A percentile compares a stretch with the other conserved stretches of the same genome.
Evolutionary conservation across 2,329 filamentous ascomycete species (phyloP).

Genomic region (Fusarium zealandicum): DNA sequence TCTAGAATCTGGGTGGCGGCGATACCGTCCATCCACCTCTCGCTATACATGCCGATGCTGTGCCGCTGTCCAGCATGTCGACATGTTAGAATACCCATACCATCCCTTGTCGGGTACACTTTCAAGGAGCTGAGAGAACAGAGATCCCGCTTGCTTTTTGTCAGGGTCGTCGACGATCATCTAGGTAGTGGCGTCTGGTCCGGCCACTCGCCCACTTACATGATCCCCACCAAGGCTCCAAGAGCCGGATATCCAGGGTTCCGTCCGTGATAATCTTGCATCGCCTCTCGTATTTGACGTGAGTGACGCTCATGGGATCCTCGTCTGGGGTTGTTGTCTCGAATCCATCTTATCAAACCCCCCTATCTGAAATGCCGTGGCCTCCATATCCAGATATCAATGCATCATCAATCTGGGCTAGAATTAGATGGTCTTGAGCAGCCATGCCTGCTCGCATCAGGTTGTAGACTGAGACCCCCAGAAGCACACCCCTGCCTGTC

Average conservation of each 20-base stretch:
- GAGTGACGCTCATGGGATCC: slow-evolving; percentile 15
- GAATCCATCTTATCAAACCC: slow-evolving; percentile 1
- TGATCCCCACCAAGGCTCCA: slow-evolving; percentile 8
- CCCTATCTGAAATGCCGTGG: neutral
- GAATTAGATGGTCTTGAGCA: slow-evolving; percentile 2
- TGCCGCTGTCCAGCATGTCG: neutral
- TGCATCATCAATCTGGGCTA: slow-evolving; percentile 10
- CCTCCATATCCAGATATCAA: slow-evolving; percentile 13
- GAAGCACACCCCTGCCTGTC: slow-evolving; percentile 24
- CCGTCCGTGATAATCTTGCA: slow-evolving; percentile 18
- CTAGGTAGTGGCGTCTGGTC: slow-evolving; percentile 23
- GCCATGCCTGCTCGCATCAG: neutral
- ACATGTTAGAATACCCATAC: neutral
- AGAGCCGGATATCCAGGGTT: slow-evolving; percentile 26
- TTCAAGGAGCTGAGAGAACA: slow-evolving; percentile 16
- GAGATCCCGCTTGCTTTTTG: slow-evolving; percentile 11
- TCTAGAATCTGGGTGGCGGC: slow-evolving; percentile 7
- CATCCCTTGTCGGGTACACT: slow-evolving; percentile 2
- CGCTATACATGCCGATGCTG: slow-evolving; percentile 16
- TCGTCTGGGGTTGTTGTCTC: neutral
- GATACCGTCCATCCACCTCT: slow-evolving; percentile 9
- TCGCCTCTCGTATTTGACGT: slow-evolving; percentile 19
- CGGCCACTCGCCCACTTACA: slow-evolving; percentile 22
- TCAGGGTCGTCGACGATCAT: slow-evolving; percentile 17
- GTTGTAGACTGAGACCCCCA: slow-evolving; percentile 3